A percentile compares a stretch with the other conserved stretches of the same genome.
These are phyloP conservation scores for Rhizophora apiculata DNA, from an alignment of 345 rosid genomes.

Conservation along the genomic window DNA sequence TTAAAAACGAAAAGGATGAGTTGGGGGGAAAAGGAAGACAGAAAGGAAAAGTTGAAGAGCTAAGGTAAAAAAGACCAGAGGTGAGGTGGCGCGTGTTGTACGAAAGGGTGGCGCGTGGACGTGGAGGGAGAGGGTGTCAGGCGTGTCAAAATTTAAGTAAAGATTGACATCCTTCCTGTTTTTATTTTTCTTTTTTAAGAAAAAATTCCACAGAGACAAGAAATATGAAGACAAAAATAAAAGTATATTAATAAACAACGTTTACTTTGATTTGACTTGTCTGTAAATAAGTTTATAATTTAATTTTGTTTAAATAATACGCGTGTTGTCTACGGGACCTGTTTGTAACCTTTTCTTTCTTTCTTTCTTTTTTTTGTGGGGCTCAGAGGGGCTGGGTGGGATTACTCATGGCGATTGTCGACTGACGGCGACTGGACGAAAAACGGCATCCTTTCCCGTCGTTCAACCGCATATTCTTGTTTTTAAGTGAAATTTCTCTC, in stretches of 20 bases:
- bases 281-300: background rate
- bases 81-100: constrained; percentile 2
- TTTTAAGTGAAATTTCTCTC: no score
- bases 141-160: background rate
- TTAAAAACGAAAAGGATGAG: background rate
- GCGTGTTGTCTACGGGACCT: background rate
- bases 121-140: background rate
- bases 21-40: background rate
- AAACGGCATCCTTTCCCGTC: constrained; percentile 1
- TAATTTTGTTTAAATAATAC: background rate
- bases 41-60: background rate
- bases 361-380: background rate
- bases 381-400: background rate
- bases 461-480: background rate
- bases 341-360: no score
- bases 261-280: no score
- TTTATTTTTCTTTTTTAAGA: no score
- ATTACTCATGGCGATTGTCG: constrained; percentile 2
- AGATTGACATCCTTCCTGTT: no score
- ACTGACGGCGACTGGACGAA: constrained; percentile 4
- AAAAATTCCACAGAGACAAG: no score
- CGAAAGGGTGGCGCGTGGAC: constrained; percentile 5
- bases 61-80: background rate
- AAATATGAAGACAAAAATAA: no score
- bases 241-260: no score